Conservation (phyloP, 345 rosid species). For the Erodium maritimum region DNA sequence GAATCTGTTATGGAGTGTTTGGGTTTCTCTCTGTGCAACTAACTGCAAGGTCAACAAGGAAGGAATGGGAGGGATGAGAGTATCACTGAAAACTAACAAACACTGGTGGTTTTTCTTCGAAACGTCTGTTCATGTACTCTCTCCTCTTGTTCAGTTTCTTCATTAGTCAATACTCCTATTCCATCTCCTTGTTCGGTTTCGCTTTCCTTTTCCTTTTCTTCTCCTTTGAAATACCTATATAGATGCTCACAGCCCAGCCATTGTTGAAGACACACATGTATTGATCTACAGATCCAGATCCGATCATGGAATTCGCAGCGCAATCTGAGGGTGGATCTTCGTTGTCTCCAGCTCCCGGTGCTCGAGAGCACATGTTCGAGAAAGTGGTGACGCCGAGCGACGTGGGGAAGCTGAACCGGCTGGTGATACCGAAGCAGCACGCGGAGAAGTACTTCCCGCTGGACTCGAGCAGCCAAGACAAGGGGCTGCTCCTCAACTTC, state of each 20-base stretch:
- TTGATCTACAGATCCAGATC: no score
- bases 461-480: constrained; percentile 58
- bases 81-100: no score
- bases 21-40: no score
- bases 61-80: no score
- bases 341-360: background rate
- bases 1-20: no score
- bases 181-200: background rate
- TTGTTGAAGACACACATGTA: no score
- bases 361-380: constrained; percentile 42
- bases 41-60: no score
- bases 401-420: constrained; percentile 54
- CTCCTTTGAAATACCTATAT: background rate
- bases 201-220: constrained; percentile 2
- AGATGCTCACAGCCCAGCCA: background rate
- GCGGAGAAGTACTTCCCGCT: constrained; percentile 82
- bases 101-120: no score
- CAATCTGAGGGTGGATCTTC: no score
- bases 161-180: background rate
- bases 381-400: constrained; percentile 60
- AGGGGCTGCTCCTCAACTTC: constrained; percentile 76
- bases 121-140: no score
- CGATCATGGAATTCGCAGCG: no score
- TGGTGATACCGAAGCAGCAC: constrained; percentile 55
- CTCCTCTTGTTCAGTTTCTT: no score